Evolutionary conservation across 805 yeast genomes (phyloP).

Genomic region (Wickerhamomyces queroliae): DNA sequence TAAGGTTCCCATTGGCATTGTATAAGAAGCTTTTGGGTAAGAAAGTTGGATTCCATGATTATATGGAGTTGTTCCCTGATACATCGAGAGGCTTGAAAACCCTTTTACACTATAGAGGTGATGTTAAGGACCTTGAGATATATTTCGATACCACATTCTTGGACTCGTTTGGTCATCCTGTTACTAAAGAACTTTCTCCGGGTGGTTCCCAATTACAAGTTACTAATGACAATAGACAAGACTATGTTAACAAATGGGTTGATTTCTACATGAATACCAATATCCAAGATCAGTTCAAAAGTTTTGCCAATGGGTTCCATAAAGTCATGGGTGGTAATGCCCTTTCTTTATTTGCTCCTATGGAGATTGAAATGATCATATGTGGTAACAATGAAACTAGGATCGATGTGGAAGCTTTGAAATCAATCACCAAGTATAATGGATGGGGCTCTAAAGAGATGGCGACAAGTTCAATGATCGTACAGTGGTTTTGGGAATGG

Average conservation of each 20-base stretch:
- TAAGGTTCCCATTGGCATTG: conserved; percentile 68
- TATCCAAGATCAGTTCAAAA: conserved; percentile 43
- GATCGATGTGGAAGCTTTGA: conserved; percentile 60
- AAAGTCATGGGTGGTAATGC: conserved; percentile 79
- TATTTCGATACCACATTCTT: conserved; percentile 57
- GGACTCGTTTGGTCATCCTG: conserved; percentile 38
- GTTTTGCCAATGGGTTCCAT: conserved; percentile 67
- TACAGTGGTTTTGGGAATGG: conserved; percentile 87
- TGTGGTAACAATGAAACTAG: conserved; percentile 68
- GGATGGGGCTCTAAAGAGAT: conserved; percentile 48
- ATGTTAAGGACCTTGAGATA: conserved; percentile 45
- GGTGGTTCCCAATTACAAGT: conserved; percentile 56
- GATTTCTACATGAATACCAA: conserved; percentile 54
- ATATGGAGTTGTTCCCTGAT: conserved; percentile 60
- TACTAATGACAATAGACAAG: conserved; percentile 47
- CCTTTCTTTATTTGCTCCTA: conserved; percentile 70
- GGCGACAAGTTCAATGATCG: conserved; percentile 33
- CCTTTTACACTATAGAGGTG: conserved; percentile 37
- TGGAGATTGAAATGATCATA: conserved; percentile 72
- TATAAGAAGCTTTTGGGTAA: conserved; percentile 66
- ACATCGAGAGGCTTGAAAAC: conserved; percentile 46
- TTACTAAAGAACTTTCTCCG: conserved; percentile 45
- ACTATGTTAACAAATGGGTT: conserved; percentile 59
- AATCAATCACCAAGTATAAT: conserved; percentile 66
- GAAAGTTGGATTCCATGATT: conserved; percentile 57